Percentiles rank a stretch among this genome's conserved stretches.
These are phyloP conservation scores for Knoxdaviesia proteae DNA, from an alignment of 2,329 filamentous ascomycete genomes.

Conservation along the genomic window DNA sequence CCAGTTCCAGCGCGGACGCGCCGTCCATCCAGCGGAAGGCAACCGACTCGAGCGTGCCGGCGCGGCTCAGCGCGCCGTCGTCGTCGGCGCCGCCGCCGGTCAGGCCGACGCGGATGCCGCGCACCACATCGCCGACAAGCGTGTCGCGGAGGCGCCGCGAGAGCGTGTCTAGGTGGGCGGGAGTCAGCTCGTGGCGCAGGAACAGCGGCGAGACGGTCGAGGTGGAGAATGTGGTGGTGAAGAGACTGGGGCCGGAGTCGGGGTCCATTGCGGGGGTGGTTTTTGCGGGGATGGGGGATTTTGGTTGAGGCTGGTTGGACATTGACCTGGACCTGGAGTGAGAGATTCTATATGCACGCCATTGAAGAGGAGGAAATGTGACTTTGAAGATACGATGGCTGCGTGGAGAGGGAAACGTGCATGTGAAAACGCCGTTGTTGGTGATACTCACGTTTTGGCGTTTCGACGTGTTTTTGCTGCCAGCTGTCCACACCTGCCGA, in stretches of 20 bases:
- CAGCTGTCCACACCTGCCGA: no score
- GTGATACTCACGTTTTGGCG: no score
- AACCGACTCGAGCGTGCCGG: slow-evolving; percentile 24
- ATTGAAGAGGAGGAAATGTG: no score
- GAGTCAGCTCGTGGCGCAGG: slow-evolving; percentile 12
- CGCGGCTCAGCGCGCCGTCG: slow-evolving; percentile 16
- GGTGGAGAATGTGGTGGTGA: slow-evolving; percentile 37
- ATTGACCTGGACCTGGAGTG: no score
- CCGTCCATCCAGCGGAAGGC: slow-evolving; percentile 24
- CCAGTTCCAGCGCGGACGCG: slow-evolving; percentile 9
- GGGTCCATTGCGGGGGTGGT: not conserved
- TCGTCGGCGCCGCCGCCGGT: slow-evolving; percentile 11
- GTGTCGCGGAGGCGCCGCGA: slow-evolving; percentile 29
- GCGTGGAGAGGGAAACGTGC: no score
- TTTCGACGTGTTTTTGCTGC: no score
- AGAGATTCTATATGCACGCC: no score
- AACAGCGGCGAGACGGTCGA: slow-evolving; percentile 34
- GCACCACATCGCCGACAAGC: slow-evolving; percentile 37
- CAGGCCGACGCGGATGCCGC: slow-evolving; percentile 33
- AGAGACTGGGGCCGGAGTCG: slow-evolving; percentile 18
- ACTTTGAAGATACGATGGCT: no score
- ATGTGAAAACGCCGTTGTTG: no score
- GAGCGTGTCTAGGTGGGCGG: slow-evolving; percentile 18
- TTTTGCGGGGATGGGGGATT: not conserved
- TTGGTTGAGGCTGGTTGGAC: no score